phyloP scores from a whole-genome alignment of 148 eudicot genomes.

The Polygonum aviculare region DNA sequence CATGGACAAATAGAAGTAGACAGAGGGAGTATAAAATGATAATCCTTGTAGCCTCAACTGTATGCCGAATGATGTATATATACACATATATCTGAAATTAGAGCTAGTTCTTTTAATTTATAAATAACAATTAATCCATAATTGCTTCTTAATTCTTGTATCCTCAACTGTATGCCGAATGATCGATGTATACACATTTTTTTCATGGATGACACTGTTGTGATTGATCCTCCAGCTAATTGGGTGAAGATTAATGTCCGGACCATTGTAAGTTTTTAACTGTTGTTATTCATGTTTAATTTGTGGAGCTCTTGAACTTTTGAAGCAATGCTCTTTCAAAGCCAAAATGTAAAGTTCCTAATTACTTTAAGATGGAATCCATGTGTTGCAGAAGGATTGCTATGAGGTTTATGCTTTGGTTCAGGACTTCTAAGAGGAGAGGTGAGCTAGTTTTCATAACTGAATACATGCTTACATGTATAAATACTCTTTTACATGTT shows the following conservation, averaged over 20 bases:
- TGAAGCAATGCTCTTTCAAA: neutral
- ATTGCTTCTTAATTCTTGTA: no score
- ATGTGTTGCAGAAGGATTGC: constrained; percentile 58
- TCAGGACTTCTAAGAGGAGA: constrained; percentile 92
- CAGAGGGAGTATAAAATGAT: no score
- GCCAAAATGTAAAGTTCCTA: neutral
- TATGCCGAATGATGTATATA: neutral
- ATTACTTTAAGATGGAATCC: neutral
- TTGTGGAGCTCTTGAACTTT: neutral
- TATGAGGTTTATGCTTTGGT: constrained; percentile 94
- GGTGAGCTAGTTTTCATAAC: constrained; percentile 26
- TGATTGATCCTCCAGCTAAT: constrained; percentile 86
- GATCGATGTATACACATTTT: no score
- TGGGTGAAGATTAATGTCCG: constrained; percentile 95
- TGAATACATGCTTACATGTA: neutral
- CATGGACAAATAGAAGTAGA: no score
- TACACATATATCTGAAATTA: neutral
- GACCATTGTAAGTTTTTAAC: constrained; percentile 53
- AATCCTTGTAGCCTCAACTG: neutral
- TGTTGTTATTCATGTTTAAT: neutral
- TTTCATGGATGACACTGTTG: constrained; percentile 50
- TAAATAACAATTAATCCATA: neutral
- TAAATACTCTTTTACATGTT: constrained; percentile 16
- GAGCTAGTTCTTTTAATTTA: neutral
- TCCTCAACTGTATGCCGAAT: no score